Base-by-base conservation (phyloP, 345 rosid genomes). In the Brassica incana region DNA sequence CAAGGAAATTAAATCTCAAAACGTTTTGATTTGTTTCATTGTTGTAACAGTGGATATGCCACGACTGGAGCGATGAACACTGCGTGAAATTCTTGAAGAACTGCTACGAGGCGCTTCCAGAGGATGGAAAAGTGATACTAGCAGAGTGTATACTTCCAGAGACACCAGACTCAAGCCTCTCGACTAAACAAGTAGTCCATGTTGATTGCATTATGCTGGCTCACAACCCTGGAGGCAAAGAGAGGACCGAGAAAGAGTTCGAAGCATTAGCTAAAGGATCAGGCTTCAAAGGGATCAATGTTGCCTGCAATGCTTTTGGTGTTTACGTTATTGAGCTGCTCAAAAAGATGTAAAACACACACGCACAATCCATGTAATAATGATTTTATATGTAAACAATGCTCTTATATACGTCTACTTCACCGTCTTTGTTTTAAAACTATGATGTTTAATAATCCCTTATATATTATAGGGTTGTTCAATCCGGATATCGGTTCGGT, bases 181-280 rank as follows among this genome's bases (percentile, higher is more conserved):
- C 86, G 35, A 82, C 92, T 5, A 95, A 89, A 87, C 74, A 66
- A 63, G 89, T 86, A 6, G 72, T 92, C 76, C 99, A 95, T 77
- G 81, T 89, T 0, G 99, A 95, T 62, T 80, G 86, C 74, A 86
- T 92, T 83, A 95, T 95, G 99, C 75, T 95, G 91, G 95, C 99
- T 65, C 98, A 90, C 66, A 92, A 91, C 83, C 99, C 98, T 0
- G 99, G 99, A 6, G 99, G 97, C 40, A 92, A 95, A 86, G 99
- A 95, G 83, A 88, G 99, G 75, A 95, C 98, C 0, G 79, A 81
- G 72, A 87, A 85, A 82, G 97, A 95, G 63, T 95, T 95, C 18
- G 90, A 85, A 83, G 89, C 89, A 15, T 81, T 95, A 63, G 97
- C 97, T 1, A 86, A 85, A 78, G 90, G 65, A 63, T 87, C 97